A percentile compares a stretch with the other conserved stretches of the same genome.
These are phyloP conservation scores for Fusarium xylarioides DNA, from an alignment of 2,329 filamentous ascomycete species.

Conservation along the genomic window DNA sequence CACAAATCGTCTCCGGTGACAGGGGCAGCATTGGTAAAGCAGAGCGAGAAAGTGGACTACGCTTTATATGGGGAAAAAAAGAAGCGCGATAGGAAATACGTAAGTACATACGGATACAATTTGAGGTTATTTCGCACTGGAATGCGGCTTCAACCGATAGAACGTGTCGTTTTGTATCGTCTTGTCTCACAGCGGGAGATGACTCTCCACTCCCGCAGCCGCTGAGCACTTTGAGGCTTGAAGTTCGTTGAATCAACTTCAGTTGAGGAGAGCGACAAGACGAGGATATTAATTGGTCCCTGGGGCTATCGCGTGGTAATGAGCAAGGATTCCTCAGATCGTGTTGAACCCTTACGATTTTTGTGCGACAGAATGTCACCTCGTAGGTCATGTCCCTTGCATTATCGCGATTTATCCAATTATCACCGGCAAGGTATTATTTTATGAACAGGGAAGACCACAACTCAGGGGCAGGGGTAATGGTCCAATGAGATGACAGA, in stretches of 20 bases:
- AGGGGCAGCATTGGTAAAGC: not conserved
- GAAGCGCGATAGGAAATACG: not conserved
- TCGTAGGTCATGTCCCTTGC: not conserved
- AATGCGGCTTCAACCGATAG: constrained; percentile 7
- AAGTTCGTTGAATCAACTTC: constrained; percentile 7
- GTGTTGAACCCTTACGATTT: not conserved
- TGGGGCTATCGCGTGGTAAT: not conserved
- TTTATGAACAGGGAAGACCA: constrained; percentile 4
- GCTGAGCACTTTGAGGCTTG: constrained; percentile 3
- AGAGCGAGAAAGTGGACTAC: not conserved
- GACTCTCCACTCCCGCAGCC: not conserved
- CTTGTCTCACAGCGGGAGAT: constrained; percentile 19
- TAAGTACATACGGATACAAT: not conserved
- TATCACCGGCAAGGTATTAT: not conserved
- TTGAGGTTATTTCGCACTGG: constrained; percentile 6
- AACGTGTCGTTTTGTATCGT: not conserved
- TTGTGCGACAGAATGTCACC: not conserved
- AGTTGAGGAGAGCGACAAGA: constrained; percentile 13
- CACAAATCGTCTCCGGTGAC: constrained; percentile 13
- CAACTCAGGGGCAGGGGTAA: not conserved
- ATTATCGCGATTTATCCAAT: not conserved
- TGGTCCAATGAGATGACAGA: not conserved
- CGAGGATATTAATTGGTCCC: not conserved
- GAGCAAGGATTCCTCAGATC: constrained; percentile 15
- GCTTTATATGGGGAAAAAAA: not conserved